These are phyloP conservation scores for Aspergillus eucalypticola DNA, from an alignment of 2,329 filamentous ascomycete species.

Conservation along the genomic window DNA sequence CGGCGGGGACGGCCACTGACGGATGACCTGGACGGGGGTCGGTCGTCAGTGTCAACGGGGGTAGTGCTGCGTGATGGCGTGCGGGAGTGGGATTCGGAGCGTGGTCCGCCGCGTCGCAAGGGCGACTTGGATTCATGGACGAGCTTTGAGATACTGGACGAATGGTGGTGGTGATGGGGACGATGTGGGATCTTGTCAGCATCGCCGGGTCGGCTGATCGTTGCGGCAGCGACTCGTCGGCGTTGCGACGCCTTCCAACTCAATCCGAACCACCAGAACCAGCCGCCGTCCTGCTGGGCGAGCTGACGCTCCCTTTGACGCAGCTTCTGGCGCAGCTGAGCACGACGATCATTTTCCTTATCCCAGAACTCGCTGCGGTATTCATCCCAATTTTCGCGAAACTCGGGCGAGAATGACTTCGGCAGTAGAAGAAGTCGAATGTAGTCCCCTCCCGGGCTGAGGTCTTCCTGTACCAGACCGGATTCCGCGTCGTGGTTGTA, in stretches of 20 bases:
- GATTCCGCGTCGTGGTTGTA: constrained; percentile 65
- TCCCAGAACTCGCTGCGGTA: constrained; percentile 97
- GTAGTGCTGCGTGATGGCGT: constrained; percentile 47
- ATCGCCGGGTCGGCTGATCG: constrained; percentile 29
- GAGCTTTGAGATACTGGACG: constrained; percentile 28
- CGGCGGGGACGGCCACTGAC: constrained; percentile 35
- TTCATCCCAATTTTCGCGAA: constrained; percentile 94
- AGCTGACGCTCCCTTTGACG: constrained; percentile 67
- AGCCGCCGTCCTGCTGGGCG: constrained; percentile 67
- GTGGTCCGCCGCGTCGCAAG: constrained; percentile 31
- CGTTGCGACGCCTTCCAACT: constrained; percentile 41
- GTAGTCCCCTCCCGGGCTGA: constrained; percentile 85
- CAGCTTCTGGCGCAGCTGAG: constrained; percentile 69
- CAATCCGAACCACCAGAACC: constrained; percentile 82
- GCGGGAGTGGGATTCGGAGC: constrained; percentile 45
- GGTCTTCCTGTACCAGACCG: constrained; percentile 76
- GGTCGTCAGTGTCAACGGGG: constrained; percentile 39
- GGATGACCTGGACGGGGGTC: constrained; percentile 37
- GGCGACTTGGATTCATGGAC: constrained; percentile 33
- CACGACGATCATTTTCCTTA: constrained; percentile 85
- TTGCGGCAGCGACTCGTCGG: constrained; percentile 32
- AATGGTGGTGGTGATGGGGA: constrained; percentile 29
- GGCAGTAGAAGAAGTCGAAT: constrained; percentile 87
- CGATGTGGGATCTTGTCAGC: constrained; percentile 33
- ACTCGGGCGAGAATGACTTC: constrained; percentile 92